Percentiles rank a stretch among this genome's conserved stretches.
phyloP scores from a whole-genome alignment of 2,329 filamentous ascomycete species.

The Phyllosticta citribraziliensis region DNA sequence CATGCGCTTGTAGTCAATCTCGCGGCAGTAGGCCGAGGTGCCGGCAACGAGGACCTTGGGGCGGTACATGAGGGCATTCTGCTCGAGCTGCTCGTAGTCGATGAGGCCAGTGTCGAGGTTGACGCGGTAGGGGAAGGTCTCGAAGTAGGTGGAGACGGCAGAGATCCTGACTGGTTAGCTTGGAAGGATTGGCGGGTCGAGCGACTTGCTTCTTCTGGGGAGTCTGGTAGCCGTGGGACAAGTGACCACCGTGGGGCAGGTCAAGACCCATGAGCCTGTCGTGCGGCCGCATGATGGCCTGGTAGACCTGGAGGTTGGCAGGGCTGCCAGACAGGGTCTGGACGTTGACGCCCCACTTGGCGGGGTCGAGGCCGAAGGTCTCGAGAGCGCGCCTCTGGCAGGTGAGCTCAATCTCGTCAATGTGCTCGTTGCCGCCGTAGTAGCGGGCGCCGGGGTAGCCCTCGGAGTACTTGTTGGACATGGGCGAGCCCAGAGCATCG shows the following conservation, averaged over 20 bases:
- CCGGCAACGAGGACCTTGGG: conserved; percentile 94
- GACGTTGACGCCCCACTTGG: conserved; percentile 95
- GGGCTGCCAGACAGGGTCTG: conserved; percentile 79
- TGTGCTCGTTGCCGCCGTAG: conserved; percentile 94
- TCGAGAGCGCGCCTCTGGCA: conserved; percentile 86
- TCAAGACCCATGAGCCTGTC: conserved; percentile 96
- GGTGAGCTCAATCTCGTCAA: conserved; percentile 78
- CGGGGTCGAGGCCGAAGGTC: conserved; percentile 71
- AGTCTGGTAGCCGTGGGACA: conserved; percentile 96
- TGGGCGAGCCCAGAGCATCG: conserved; percentile 42
- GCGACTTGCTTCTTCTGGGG: conserved; percentile 69
- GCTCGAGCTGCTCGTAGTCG: conserved; percentile 86
- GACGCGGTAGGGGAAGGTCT: conserved; percentile 90
- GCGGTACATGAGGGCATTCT: conserved; percentile 78
- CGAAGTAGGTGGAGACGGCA: conserved; percentile 98
- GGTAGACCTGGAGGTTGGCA: conserved; percentile 96
- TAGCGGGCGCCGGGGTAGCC: conserved; percentile 94
- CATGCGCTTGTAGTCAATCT: conserved; percentile 92
- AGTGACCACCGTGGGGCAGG: conserved; percentile 85
- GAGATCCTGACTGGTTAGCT: conserved; percentile 55
- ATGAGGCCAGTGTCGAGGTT: conserved; percentile 87
- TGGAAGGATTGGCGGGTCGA: conserved; percentile 13
- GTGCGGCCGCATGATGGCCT: conserved; percentile 91
- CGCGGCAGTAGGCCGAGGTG: conserved; percentile 87
- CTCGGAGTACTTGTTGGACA: conserved; percentile 93